Conservation (phyloP, 495 filamentous ascomycete genomes). For the Ascobolus immersus region DNA sequence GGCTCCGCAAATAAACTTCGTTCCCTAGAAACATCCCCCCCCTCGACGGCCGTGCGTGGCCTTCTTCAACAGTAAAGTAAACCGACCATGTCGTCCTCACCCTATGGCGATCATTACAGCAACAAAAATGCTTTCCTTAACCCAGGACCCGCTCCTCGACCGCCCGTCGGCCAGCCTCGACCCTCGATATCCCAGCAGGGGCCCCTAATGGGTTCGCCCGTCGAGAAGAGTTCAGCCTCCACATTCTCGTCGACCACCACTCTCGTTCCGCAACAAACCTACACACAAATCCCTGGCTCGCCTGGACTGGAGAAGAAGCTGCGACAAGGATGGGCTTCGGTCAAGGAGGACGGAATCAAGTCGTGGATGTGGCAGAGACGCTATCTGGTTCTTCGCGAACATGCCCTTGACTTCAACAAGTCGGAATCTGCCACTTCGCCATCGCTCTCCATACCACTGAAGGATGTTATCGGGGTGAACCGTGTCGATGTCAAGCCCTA, state of each 20-base stretch:
- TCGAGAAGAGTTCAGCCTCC: slow-evolving; percentile 7
- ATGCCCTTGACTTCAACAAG: slow-evolving; percentile 77
- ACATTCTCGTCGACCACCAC: slow-evolving; percentile 40
- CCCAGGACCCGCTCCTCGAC: slow-evolving; percentile 75
- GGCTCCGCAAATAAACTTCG: not conserved
- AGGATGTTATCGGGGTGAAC: slow-evolving; percentile 60
- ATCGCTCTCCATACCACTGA: slow-evolving; percentile 50
- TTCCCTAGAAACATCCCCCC: slow-evolving; percentile 3
- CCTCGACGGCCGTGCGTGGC: not conserved
- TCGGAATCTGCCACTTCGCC: slow-evolving; percentile 51
- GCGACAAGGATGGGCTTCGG: slow-evolving; percentile 36
- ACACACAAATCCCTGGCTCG: slow-evolving; percentile 40
- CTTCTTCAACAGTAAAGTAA: not conserved
- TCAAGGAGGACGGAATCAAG: slow-evolving; percentile 72
- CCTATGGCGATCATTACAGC: slow-evolving; percentile 6
- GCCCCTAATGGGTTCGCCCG: too few species aligned
- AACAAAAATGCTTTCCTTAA: slow-evolving; percentile 49
- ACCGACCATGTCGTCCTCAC: slow-evolving; percentile 3
- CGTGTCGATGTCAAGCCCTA: slow-evolving; percentile 67
- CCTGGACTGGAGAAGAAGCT: slow-evolving; percentile 38
- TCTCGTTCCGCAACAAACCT: slow-evolving; percentile 27
- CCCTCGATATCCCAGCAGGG: too few species aligned
- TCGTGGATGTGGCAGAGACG: slow-evolving; percentile 79
- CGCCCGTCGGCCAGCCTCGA: slow-evolving; percentile 63
- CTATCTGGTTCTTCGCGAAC: slow-evolving; percentile 67